phyloP scores from a whole-genome alignment of 768 basidiomycete species.

The Xerocomellus intermedius region DNA sequence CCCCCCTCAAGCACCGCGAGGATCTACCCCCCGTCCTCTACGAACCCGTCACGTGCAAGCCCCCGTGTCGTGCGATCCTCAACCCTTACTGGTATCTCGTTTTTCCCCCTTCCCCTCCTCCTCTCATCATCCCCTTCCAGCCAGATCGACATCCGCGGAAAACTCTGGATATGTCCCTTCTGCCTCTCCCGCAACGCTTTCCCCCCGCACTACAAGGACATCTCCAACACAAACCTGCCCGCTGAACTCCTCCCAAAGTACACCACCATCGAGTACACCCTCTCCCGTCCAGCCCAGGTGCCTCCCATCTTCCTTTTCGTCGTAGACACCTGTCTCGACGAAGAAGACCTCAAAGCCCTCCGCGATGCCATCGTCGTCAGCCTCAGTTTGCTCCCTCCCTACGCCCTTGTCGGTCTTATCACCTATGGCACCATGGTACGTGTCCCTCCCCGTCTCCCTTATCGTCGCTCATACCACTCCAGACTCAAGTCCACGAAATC shows the following conservation, averaged over 20 bases:
- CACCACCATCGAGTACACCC: constrained; percentile 99
- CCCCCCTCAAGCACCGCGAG: constrained; percentile 89
- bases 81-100: constrained; percentile 89
- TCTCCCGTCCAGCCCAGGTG: constrained; percentile 83
- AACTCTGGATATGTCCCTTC: constrained; percentile 99
- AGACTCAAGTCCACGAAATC: constrained; percentile 99
- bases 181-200: constrained; percentile 96
- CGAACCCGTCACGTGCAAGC: constrained; percentile 98
- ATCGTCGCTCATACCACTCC: neutral
- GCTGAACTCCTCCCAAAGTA: constrained; percentile 96
- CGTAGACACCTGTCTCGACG: constrained; percentile 94
- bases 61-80: constrained; percentile 93
- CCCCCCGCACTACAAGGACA: constrained; percentile 98
- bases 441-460: neutral
- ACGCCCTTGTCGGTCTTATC: constrained; percentile 92
- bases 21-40: constrained; percentile 96
- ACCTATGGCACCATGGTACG: constrained; percentile 96
- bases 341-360: constrained; percentile 93
- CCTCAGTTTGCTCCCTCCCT: constrained; percentile 88
- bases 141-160: constrained; percentile 97
- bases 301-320: constrained; percentile 98
- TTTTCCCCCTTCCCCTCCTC: neutral
- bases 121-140: constrained; percentile 41
- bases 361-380: constrained; percentile 94
- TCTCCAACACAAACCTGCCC: constrained; percentile 94